Conservation (phyloP, 2,329 filamentous ascomycete genomes). For the Fusarium lateritium region DNA sequence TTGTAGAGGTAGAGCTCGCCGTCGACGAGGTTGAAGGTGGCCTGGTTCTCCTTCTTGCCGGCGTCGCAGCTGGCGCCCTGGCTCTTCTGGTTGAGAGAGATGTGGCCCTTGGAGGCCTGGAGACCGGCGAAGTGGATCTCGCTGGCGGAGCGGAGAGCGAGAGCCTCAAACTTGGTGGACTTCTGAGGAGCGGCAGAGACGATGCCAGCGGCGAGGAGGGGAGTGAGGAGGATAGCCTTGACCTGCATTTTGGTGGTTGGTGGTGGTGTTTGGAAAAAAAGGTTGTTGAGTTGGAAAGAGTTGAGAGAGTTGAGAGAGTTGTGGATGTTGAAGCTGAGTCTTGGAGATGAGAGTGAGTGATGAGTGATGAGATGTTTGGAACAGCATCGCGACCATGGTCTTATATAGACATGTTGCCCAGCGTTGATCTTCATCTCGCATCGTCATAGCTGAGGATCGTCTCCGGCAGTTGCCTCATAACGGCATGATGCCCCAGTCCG, state of each 20-base stretch:
- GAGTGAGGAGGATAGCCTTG: constrained; percentile 45
- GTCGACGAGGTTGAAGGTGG: constrained; percentile 65
- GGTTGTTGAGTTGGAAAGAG: background rate
- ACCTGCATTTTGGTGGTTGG: constrained; percentile 49
- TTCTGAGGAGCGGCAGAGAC: constrained; percentile 48
- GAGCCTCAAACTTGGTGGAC: constrained; percentile 61
- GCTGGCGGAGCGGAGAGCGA: constrained; percentile 65
- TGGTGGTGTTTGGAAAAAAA: background rate
- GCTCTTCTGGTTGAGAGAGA: constrained; percentile 60
- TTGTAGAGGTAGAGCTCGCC: constrained; percentile 64
- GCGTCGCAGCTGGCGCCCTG: constrained; percentile 66
- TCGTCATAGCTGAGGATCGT: constrained; percentile 17
- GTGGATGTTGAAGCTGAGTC: constrained; percentile 2
- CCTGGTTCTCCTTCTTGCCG: constrained; percentile 54
- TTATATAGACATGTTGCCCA: constrained; percentile 34
- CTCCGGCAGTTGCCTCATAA: constrained; percentile 11
- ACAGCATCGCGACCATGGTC: constrained; percentile 1
- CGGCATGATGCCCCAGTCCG: background rate
- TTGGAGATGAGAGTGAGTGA: constrained; percentile 16
- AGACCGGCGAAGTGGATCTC: constrained; percentile 63
- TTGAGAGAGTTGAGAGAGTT: background rate
- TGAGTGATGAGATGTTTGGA: constrained; percentile 5
- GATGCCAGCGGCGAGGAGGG: constrained; percentile 48
- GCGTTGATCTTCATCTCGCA: constrained; percentile 4
- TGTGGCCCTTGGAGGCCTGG: constrained; percentile 60